Evolutionary conservation across 2,329 filamentous ascomycete genomes (phyloP).

Genomic region (Apiospora sp.): DNA sequence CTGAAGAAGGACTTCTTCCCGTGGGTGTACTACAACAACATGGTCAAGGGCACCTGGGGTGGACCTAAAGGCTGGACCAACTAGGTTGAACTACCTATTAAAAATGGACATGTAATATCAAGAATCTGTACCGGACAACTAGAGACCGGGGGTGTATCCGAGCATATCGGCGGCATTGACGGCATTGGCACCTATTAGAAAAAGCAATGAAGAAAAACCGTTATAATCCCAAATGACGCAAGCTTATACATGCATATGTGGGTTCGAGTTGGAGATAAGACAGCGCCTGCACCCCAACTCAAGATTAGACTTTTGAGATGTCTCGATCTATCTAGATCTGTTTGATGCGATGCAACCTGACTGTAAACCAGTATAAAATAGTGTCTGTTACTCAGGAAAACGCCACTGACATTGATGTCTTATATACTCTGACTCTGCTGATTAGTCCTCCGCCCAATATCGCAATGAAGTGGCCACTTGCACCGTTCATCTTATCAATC

Average conservation of each 20-base stretch:
- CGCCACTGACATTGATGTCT: neutral
- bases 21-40: constrained; percentile 26
- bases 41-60: constrained; percentile 23
- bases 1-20: constrained; percentile 55
- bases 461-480: neutral
- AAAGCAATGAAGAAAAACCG: neutral
- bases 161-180: constrained; percentile 11
- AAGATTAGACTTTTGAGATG: neutral
- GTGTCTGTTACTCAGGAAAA: neutral
- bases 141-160: neutral
- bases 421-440: neutral
- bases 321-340: neutral
- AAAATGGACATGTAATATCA: neutral
- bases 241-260: neutral
- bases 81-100: neutral
- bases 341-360: neutral
- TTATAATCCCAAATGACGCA: neutral
- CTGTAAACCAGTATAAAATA: constrained; percentile 31
- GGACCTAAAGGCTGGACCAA: constrained; percentile 24
- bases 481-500: neutral
- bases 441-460: neutral
- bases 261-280: neutral
- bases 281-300: neutral
- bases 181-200: neutral
- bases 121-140: neutral